Evolutionary conservation across 2,329 filamentous ascomycete genomes (phyloP).

Genomic region (Alternaria sp.): DNA sequence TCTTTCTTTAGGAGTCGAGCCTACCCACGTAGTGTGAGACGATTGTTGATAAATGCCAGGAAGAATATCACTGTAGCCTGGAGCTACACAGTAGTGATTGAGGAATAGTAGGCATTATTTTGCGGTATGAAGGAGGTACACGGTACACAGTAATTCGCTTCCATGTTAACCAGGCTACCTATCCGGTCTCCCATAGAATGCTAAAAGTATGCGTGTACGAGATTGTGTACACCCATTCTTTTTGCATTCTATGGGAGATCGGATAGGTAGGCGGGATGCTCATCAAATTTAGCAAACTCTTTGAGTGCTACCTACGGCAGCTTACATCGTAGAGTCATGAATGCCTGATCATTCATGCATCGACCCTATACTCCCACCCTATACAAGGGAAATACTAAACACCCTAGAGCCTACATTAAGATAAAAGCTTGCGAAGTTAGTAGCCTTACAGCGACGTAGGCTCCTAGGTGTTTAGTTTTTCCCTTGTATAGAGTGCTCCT

Average conservation of each 20-base stretch:
- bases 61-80: not conserved
- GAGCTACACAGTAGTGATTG: not conserved
- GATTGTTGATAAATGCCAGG: not conserved
- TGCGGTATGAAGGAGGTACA: fast-evolving
- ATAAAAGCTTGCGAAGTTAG: too few species aligned
- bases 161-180: not conserved
- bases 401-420: too few species aligned
- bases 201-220: too few species aligned
- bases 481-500: too few species aligned
- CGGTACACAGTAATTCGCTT: not conserved
- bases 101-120: not conserved
- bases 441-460: too few species aligned
- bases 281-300: not conserved
- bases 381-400: too few species aligned
- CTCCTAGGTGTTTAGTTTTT: too few species aligned
- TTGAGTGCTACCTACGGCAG: not conserved
- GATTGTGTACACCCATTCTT: too few species aligned
- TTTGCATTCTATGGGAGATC: not conserved
- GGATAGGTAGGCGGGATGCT: not conserved
- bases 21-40: fast-evolving
- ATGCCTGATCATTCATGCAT: not conserved
- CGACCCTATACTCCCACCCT: not conserved
- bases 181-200: not conserved
- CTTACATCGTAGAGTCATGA: not conserved
- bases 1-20: not conserved